Evolutionary conservation across 2,329 filamentous ascomycete genomes (phyloP), one percentile per base, ranked within the genome.

Genomic region (Colletotrichum caudatum): DNA sequence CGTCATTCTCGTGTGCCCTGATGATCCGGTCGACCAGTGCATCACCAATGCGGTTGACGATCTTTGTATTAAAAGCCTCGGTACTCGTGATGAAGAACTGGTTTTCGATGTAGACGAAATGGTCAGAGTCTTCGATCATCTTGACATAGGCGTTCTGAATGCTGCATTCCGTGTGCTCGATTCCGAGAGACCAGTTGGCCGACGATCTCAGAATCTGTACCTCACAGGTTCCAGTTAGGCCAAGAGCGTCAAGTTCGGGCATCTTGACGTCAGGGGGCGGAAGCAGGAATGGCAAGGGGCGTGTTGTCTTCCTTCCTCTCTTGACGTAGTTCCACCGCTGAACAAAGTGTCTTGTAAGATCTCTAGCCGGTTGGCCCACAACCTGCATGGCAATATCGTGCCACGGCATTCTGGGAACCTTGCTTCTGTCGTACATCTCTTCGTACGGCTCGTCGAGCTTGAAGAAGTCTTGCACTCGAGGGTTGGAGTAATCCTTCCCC

Each of bases 321-420:
- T 97, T 89, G 51, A 99, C 91, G 76, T 98, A 98, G 80, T 98
- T 98, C 96, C 96, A 99, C 72, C 96, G 89, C 81, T 99, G 96
- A 5, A 98, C 94, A 78, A 99, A 99, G 81, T 98, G 96, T 29
- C 96, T 90, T 2, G 95, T 98, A 73, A 98, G 84, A 82, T 99
- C 96, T 75, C 96, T 90, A 16, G 96, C 95, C 3, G 96, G 96
- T 80, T 98, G 96, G 5, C 96, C 96, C 54, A 98, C 94, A 53
- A 99, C 92, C 81, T 98, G 96, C 96, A 99, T 98, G 3, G 92
- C 91, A 73, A 99, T 94, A 80, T 99, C 96, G 78, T 99, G 96
- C 96, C 96, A 99, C 1, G 96, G 95, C 96, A 98, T 99, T 73
- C 96, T 88, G 1, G 96, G 94, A 23, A 95, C 89, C 79, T 93